These are phyloP conservation scores for Picochlorum sp. DNA, from an alignment of 139 green algal genomes.

Conservation along the genomic window DNA sequence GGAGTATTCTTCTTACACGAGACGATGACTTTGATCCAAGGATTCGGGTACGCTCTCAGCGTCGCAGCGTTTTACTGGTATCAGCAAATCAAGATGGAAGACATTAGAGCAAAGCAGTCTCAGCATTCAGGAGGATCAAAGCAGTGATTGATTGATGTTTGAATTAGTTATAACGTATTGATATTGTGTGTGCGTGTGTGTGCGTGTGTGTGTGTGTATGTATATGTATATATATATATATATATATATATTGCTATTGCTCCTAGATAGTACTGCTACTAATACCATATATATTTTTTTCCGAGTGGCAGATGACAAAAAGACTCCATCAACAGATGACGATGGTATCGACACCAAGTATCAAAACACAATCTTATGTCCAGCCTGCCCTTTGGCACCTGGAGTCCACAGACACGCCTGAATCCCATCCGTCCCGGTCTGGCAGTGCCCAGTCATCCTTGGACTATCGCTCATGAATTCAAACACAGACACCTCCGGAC, in stretches of 20 bases:
- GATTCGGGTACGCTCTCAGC: constrained; percentile 47
- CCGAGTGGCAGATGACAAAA: too few species aligned
- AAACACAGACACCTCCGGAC: not conserved
- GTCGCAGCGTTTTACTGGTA: constrained; percentile 57
- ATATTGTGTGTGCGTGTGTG: not conserved
- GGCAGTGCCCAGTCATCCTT: not conserved
- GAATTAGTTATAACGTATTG: not conserved
- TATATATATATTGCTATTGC: not conserved
- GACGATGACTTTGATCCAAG: constrained; percentile 48
- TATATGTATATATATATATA: not conserved
- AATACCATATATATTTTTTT: too few species aligned
- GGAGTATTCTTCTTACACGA: constrained; percentile 58
- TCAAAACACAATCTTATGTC: not conserved
- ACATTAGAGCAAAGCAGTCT: constrained; percentile 12
- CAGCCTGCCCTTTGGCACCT: not conserved
- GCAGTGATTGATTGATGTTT: not conserved
- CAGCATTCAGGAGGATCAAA: too few species aligned
- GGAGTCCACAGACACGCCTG: not conserved
- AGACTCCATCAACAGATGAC: too few species aligned
- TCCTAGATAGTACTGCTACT: too few species aligned
- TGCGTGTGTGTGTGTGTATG: not conserved
- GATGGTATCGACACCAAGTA: too few species aligned
- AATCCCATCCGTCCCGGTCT: not conserved
- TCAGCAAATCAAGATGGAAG: constrained; percentile 60
- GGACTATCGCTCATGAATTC: not conserved